Evolutionary conservation across 1,284 basidiomycete genomes (phyloP).

Genomic region (Cutaneotrichosporon sp.): DNA sequence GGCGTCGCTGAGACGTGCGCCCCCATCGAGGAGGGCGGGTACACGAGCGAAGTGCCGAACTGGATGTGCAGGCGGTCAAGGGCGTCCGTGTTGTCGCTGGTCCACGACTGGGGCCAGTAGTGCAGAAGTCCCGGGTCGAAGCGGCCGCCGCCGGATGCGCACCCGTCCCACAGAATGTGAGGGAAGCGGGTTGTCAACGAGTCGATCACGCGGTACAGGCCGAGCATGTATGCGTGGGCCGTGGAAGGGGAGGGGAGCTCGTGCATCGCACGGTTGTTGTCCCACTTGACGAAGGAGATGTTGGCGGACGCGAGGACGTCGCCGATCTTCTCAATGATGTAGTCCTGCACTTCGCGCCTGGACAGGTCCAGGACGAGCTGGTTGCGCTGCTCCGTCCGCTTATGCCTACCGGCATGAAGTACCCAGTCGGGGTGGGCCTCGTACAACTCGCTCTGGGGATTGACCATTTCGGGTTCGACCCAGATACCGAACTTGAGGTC

Average conservation of each 20-base stretch:
- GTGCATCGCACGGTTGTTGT: constrained; percentile 37
- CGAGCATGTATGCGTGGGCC: constrained; percentile 32
- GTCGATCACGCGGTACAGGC: constrained; percentile 32
- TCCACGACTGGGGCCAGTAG: constrained; percentile 35
- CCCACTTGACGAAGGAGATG: constrained; percentile 41
- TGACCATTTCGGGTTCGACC: constrained; percentile 44
- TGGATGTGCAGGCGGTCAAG: constrained; percentile 33
- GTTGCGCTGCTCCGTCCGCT: constrained; percentile 23
- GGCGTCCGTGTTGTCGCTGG: constrained; percentile 36
- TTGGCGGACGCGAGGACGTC: constrained; percentile 21
- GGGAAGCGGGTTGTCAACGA: constrained; percentile 28
- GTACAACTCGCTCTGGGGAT: constrained; percentile 29
- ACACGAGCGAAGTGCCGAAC: constrained; percentile 28
- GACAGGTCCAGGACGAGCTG: constrained; percentile 37
- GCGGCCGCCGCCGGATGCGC: constrained; percentile 35
- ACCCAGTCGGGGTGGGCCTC: constrained; percentile 37
- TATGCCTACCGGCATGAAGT: constrained; percentile 18
- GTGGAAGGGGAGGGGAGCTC: constrained; percentile 26
- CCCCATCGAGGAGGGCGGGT: constrained; percentile 30
- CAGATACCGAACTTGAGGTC: constrained; percentile 36
- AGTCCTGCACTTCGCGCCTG: constrained; percentile 28
- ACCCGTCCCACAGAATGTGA: constrained; percentile 34
- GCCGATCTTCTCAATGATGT: constrained; percentile 26
- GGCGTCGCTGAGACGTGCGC: constrained; percentile 32
- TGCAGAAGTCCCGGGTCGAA: constrained; percentile 33